Evolutionary conservation across 2,329 filamentous ascomycete genomes (phyloP).

Genomic region (Tolypocladium inflatum): DNA sequence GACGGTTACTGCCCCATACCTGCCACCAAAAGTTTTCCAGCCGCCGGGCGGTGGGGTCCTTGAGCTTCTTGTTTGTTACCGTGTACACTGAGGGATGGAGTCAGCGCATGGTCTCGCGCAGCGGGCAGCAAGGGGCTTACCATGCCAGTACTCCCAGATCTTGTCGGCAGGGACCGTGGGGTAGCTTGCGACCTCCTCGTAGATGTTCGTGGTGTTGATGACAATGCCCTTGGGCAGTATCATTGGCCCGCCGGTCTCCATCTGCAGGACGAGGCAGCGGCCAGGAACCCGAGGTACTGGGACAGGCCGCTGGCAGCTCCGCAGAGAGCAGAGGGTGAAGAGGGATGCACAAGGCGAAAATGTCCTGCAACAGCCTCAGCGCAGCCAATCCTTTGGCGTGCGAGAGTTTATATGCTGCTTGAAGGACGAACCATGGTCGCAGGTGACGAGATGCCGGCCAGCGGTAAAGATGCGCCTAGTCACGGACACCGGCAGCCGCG

Average conservation of each 20-base stretch:
- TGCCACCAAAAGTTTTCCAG: slow-evolving; percentile 60
- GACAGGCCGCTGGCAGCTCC: not conserved
- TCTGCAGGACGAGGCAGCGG: slow-evolving; percentile 7
- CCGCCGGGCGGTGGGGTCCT: slow-evolving; percentile 52
- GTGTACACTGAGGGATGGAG: slow-evolving; percentile 40
- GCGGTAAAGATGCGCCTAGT: not conserved
- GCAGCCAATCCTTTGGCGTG: slow-evolving; percentile 6
- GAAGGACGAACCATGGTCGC: slow-evolving; percentile 13
- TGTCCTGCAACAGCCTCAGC: not conserved
- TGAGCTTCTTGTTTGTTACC: slow-evolving; percentile 46
- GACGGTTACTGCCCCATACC: slow-evolving; percentile 50
- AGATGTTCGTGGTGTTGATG: slow-evolving; percentile 41
- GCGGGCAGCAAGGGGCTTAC: slow-evolving; percentile 24
- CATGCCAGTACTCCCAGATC: slow-evolving; percentile 47
- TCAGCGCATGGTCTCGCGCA: not conserved
- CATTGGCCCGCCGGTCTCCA: slow-evolving; percentile 28
- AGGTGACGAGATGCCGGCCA: not conserved
- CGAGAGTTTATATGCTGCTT: slow-evolving; percentile 9
- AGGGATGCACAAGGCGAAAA: not conserved
- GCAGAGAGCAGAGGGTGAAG: not conserved
- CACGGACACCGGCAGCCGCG: not conserved
- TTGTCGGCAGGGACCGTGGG: slow-evolving; percentile 40
- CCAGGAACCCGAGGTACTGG: not conserved
- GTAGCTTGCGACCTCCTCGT: slow-evolving; percentile 44
- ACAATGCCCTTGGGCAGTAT: slow-evolving; percentile 50